Evolutionary conservation across 2,329 filamentous ascomycete genomes (phyloP), one percentile per base, ranked within the genome.

Genomic region (Ophiostoma himal-ulmi): DNA sequence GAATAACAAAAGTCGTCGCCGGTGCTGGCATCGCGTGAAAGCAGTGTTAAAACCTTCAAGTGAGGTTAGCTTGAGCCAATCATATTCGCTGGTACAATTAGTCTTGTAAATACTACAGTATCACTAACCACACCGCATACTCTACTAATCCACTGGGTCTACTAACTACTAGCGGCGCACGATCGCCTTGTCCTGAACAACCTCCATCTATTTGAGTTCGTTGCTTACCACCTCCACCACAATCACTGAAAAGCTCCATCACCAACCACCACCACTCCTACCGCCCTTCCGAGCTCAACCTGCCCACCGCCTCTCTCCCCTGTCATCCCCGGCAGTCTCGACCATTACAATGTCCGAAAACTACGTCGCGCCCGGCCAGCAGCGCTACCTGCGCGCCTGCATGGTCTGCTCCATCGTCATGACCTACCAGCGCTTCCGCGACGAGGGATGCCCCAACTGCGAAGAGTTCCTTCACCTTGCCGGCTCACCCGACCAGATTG

Each of bases 351-450:
- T 83, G 82, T 80, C 81, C 14, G 78, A 83, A 71, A 90, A 88
- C 79, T 93, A 88, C 79, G 89, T 93, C 73, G 82, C 91, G 20
- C 86, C 91, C 7, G 85, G 84, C 78, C 91, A 95, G 81, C 89
- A 91, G 82, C 92, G 94, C 81, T 89, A 92, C 79, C 87, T 96
- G 75, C 94, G 95, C 81, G 95, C 95, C 77, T 99, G 95, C 85
- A 97, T 99, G 93, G 93, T 98, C 75, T 99, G 95, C 87, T 94
- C 93, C 70, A 91, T 98, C 78, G 92, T 98, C 74, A 93, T 94
- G 84, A 90, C 91, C 72, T 88, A 90, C 77, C 85, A 85, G 91
- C 90, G 92, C 79, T 99, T 99, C 85, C 85, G 89, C 76, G 87
- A 88, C 76, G 86, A 91, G 78, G 95, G 95, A 75, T 99, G 95